Evolutionary conservation across 352 stramenopile species (phyloP).

Genomic region (Elongisporangium prolatum): DNA sequence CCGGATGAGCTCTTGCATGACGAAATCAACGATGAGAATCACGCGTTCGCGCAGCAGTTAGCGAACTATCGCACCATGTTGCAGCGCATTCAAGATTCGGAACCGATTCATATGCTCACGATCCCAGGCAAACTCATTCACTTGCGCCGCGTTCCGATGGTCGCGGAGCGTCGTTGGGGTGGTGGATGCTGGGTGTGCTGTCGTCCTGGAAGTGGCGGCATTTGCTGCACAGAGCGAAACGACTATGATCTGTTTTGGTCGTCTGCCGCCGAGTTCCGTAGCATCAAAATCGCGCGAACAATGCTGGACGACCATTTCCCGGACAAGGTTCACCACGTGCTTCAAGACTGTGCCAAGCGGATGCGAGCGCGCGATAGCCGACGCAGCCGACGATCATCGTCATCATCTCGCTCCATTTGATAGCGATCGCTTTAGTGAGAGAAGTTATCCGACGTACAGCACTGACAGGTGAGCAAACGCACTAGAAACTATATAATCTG

Average conservation of each 20-base stretch:
- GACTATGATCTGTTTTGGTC: slow-evolving; percentile 81
- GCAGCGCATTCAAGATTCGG: slow-evolving; percentile 70
- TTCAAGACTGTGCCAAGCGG: slow-evolving; percentile 71
- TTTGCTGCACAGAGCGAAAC: slow-evolving; percentile 80
- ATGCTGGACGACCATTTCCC: slow-evolving; percentile 89
- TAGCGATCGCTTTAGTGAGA: not conserved
- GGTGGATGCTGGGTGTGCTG: slow-evolving; percentile 82
- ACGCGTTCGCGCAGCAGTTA: slow-evolving; percentile 54
- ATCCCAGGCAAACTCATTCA: slow-evolving; percentile 78
- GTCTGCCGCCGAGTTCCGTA: slow-evolving; percentile 49
- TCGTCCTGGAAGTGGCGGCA: slow-evolving; percentile 58
- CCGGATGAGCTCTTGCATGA: slow-evolving; percentile 70
- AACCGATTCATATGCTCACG: slow-evolving; percentile 76
- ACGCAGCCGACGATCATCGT: not conserved
- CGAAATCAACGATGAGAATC: slow-evolving; percentile 18
- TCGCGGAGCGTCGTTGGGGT: slow-evolving; percentile 20
- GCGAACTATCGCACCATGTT: slow-evolving; percentile 84
- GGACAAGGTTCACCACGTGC: slow-evolving; percentile 84
- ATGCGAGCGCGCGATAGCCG: slow-evolving; percentile 11
- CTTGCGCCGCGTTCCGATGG: slow-evolving; percentile 33
- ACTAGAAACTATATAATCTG: not conserved
- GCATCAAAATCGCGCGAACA: slow-evolving; percentile 73
- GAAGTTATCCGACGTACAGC: not conserved
- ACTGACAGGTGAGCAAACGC: not conserved
- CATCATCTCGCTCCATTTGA: too few species aligned